A percentile compares a stretch with the other conserved stretches of the same genome.
phyloP scores from a whole-genome alignment of 2,329 filamentous ascomycete species.

The Diplodia corticola region DNA sequence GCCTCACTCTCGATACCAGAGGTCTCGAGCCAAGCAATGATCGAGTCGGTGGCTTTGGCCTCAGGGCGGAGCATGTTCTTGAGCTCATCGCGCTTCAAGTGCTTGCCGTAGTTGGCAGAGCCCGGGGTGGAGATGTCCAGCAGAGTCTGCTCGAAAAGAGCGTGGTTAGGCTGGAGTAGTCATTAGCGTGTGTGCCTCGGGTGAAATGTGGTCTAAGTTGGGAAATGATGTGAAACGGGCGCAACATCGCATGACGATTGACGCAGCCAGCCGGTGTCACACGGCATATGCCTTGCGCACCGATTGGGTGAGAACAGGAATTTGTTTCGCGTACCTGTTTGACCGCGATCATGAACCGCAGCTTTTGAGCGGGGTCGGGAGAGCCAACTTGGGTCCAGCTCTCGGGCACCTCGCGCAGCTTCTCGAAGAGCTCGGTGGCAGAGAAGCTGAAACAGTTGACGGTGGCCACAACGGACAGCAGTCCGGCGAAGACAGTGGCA shows the following conservation, averaged over 20 bases:
- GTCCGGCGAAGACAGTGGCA: slow-evolving; percentile 33
- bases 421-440: slow-evolving; percentile 33
- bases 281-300: not conserved
- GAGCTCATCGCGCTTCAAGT: slow-evolving; percentile 63
- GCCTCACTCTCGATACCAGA: slow-evolving; percentile 49
- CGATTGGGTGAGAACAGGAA: not conserved
- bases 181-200: slow-evolving; percentile 6
- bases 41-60: slow-evolving; percentile 48
- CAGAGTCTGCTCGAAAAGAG: slow-evolving; percentile 58
- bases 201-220: not conserved
- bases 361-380: slow-evolving; percentile 34
- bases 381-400: slow-evolving; percentile 40
- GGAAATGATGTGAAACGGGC: not conserved
- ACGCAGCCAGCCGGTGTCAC: slow-evolving; percentile 4
- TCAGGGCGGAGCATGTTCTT: slow-evolving; percentile 56
- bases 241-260: not conserved
- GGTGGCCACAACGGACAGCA: slow-evolving; percentile 34
- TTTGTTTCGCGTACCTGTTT: slow-evolving; percentile 34
- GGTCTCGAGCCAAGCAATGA: slow-evolving; percentile 58
- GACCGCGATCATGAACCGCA: slow-evolving; percentile 43
- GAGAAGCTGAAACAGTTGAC: slow-evolving; percentile 33
- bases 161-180: slow-evolving; percentile 46
- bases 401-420: slow-evolving; percentile 35
- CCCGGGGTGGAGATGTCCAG: slow-evolving; percentile 63
- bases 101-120: slow-evolving; percentile 60